Evolutionary conservation across 345 rosid genomes (phyloP).

Genomic region (Ceriops decandra): DNA sequence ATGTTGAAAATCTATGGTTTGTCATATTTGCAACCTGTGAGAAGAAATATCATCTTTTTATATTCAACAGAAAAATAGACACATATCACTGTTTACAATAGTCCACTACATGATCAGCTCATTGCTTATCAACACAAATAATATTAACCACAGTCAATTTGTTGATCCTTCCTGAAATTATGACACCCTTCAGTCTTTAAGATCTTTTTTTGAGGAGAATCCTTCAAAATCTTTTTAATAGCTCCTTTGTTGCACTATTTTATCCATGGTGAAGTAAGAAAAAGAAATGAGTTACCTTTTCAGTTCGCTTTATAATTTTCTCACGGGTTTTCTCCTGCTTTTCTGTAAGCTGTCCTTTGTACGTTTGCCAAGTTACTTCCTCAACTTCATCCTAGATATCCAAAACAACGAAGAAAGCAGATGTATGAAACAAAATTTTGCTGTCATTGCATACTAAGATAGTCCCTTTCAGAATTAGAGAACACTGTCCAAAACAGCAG

Average conservation of each 20-base stretch:
- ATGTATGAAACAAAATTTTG: not conserved
- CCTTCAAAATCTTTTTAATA: not conserved
- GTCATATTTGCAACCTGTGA: too few relatives aligned
- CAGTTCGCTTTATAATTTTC: constrained; percentile 71
- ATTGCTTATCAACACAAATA: too few relatives aligned
- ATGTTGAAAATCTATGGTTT: too few relatives aligned
- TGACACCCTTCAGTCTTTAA: too few relatives aligned
- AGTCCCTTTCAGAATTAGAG: constrained; percentile 5
- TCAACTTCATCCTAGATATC: constrained; percentile 70
- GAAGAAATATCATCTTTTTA: too few relatives aligned
- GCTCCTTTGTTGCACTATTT: not conserved
- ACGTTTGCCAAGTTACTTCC: constrained; percentile 94
- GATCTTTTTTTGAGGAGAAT: not conserved
- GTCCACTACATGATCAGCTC: too few relatives aligned
- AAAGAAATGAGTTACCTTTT: constrained; percentile 45
- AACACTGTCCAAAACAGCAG: not conserved
- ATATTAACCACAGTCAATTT: too few relatives aligned
- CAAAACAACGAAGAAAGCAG: constrained; percentile 13
- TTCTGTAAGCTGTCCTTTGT: constrained; percentile 87
- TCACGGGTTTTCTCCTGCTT: constrained; percentile 95
- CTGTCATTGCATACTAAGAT: not conserved
- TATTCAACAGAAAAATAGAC: too few relatives aligned
- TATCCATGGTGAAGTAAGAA: not conserved
- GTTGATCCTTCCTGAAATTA: too few relatives aligned
- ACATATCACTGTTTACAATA: too few relatives aligned